phyloP scores from a whole-genome alignment of 129 eudicot genomes.

The Oenanthe sinensis region DNA sequence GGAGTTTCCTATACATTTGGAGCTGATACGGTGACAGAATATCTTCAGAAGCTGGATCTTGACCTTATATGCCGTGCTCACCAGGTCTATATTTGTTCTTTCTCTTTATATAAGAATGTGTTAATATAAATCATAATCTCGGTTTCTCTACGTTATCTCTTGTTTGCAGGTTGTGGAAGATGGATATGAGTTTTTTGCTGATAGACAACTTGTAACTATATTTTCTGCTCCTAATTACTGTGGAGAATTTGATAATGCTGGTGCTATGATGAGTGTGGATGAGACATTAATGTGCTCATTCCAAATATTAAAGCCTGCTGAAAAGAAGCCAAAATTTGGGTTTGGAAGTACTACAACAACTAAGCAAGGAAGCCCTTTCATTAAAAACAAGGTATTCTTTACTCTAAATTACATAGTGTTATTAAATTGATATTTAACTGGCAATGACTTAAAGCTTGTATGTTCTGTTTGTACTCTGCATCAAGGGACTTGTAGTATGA shows the following conservation, averaged over 20 bases:
- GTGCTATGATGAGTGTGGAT: slow-evolving; percentile 66
- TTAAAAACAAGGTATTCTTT: slow-evolving; percentile 19
- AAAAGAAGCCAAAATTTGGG: slow-evolving; percentile 56
- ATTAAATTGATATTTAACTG: too few species aligned
- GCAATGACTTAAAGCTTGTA: too few species aligned
- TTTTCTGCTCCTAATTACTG: slow-evolving; percentile 59
- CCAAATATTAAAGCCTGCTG: slow-evolving; percentile 71
- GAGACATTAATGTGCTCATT: slow-evolving; percentile 67
- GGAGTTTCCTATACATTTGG: slow-evolving; percentile 75
- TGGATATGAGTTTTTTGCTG: slow-evolving; percentile 74
- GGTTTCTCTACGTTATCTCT: neutral
- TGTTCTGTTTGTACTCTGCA: too few species aligned
- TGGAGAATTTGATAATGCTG: slow-evolving; percentile 60
- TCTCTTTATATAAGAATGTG: neutral
- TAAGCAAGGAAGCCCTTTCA: slow-evolving; percentile 31
- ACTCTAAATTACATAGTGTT: neutral
- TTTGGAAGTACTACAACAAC: slow-evolving; percentile 61
- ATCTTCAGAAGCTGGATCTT: slow-evolving; percentile 49
- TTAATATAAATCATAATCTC: neutral
- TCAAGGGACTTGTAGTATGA: too few species aligned
- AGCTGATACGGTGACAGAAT: slow-evolving; percentile 50
- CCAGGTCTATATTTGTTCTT: slow-evolving; percentile 36
- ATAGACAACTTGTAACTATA: slow-evolving; percentile 67
- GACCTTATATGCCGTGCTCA: slow-evolving; percentile 77
- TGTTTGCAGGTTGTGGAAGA: slow-evolving; percentile 63